phyloP scores from a whole-genome alignment of 257 asterid species.

The Haberlea rhodopensis region DNA sequence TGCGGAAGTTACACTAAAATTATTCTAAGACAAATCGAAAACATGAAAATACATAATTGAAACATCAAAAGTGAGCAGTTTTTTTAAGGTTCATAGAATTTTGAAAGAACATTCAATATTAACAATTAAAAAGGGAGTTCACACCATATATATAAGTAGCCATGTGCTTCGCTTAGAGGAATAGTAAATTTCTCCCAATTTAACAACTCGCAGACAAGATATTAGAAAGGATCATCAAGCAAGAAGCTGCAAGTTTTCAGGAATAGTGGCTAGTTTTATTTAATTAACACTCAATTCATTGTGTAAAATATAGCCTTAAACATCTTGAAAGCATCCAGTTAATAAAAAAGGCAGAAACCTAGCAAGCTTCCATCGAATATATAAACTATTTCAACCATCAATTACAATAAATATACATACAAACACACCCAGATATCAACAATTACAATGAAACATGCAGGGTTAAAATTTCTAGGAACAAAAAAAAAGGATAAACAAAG shows the following conservation, averaged over 20 bases:
- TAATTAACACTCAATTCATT: background rate
- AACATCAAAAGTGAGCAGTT: background rate
- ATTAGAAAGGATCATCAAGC: background rate
- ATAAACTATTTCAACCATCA: constrained; percentile 20
- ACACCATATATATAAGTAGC: too few relatives aligned
- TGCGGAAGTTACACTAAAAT: background rate
- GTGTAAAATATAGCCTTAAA: background rate
- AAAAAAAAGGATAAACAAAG: background rate
- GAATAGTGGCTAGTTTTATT: background rate
- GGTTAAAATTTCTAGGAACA: background rate
- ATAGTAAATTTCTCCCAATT: too few relatives aligned
- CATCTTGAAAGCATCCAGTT: background rate
- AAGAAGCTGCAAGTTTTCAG: constrained; percentile 7
- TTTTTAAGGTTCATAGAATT: too few relatives aligned
- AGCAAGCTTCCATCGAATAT: background rate
- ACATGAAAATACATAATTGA: background rate
- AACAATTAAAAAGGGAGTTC: too few relatives aligned
- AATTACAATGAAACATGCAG: constrained; percentile 1
- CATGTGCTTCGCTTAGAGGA: too few relatives aligned
- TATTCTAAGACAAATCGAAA: background rate
- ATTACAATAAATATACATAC: background rate
- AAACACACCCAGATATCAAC: background rate
- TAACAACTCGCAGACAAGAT: background rate
- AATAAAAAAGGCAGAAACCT: background rate
- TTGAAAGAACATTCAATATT: too few relatives aligned